These are phyloP conservation scores for Leishmania tropica DNA, from an alignment of 208 protist genomes.

Conservation along the genomic window DNA sequence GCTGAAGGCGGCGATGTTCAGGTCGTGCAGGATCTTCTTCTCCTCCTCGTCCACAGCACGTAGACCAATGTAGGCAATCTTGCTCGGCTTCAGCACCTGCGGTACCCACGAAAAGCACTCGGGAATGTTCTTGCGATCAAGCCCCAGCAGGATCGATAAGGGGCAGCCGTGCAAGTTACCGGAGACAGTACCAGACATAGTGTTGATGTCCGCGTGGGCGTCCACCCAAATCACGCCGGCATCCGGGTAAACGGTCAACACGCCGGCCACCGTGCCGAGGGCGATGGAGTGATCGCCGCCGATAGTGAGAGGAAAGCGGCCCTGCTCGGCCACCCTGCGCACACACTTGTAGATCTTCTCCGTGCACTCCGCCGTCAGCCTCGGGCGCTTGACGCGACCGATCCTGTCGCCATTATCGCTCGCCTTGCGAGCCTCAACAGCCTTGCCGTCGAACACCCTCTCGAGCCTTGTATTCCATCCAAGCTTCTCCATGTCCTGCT, in stretches of 20 bases:
- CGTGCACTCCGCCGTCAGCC: constrained; percentile 38
- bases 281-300: constrained; percentile 53
- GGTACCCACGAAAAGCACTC: constrained; percentile 43
- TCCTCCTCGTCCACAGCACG: constrained; percentile 69
- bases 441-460: constrained; percentile 37
- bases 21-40: constrained; percentile 51
- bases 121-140: constrained; percentile 48
- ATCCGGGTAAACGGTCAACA: constrained; percentile 48
- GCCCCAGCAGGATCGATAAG: constrained; percentile 53
- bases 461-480: constrained; percentile 40
- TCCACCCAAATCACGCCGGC: constrained; percentile 78
- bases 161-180: constrained; percentile 86
- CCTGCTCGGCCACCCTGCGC: constrained; percentile 42
- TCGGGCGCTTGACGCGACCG: constrained; percentile 38
- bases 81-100: constrained; percentile 47
- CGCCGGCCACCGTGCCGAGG: constrained; percentile 50
- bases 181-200: constrained; percentile 40
- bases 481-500: constrained; percentile 44
- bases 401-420: constrained; percentile 32
- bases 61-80: constrained; percentile 70
- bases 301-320: constrained; percentile 43
- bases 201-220: constrained; percentile 85
- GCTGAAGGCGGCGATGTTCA: constrained; percentile 59
- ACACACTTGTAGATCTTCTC: constrained; percentile 41
- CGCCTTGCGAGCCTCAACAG: constrained; percentile 30